Percentiles rank a stretch among this genome's conserved stretches.
Conservation (phyloP, 225 moss, liverwort and hornwort species). For the Physcomitrium patens region DNA sequence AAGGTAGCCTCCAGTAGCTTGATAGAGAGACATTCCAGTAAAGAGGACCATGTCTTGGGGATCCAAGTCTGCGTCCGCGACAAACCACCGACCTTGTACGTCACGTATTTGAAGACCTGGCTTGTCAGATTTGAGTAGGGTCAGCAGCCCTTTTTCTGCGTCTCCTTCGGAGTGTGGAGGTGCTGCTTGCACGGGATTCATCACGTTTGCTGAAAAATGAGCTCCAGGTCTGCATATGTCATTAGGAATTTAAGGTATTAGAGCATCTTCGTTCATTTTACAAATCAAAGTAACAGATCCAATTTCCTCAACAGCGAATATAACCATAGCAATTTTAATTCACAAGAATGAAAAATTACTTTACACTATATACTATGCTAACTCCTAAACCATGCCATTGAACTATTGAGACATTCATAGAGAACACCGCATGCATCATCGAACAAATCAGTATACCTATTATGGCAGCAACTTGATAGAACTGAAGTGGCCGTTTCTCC, state of each 20-base stretch:
- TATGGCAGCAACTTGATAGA: slow-evolving; percentile 72
- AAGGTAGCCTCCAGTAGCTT: slow-evolving; percentile 86
- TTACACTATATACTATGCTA: too few relatives aligned
- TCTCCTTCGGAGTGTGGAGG: slow-evolving; percentile 88
- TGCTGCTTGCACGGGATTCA: slow-evolving; percentile 68
- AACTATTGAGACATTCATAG: not conserved
- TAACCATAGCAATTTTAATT: not conserved
- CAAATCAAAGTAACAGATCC: not conserved
- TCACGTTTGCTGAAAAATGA: slow-evolving; percentile 59
- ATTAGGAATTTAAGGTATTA: not conserved
- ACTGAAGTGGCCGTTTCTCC: slow-evolving; percentile 95
- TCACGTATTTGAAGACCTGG: slow-evolving; percentile 92
- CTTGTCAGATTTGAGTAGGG: slow-evolving; percentile 93
- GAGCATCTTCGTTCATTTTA: not conserved
- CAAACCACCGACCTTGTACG: slow-evolving; percentile 83
- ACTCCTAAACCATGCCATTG: not conserved
- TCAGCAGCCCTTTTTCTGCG: slow-evolving; percentile 86
- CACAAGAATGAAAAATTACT: too few relatives aligned
- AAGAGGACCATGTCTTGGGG: slow-evolving; percentile 87
- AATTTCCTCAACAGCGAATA: not conserved
- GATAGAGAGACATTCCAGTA: slow-evolving; percentile 83
- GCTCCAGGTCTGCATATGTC: slow-evolving; percentile 78
- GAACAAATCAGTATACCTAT: slow-evolving; percentile 40
- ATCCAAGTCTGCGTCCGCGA: slow-evolving; percentile 84
- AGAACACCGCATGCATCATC: too few relatives aligned